phyloP scores from a whole-genome alignment of 495 filamentous ascomycete genomes.

The Xylaria venustula region DNA sequence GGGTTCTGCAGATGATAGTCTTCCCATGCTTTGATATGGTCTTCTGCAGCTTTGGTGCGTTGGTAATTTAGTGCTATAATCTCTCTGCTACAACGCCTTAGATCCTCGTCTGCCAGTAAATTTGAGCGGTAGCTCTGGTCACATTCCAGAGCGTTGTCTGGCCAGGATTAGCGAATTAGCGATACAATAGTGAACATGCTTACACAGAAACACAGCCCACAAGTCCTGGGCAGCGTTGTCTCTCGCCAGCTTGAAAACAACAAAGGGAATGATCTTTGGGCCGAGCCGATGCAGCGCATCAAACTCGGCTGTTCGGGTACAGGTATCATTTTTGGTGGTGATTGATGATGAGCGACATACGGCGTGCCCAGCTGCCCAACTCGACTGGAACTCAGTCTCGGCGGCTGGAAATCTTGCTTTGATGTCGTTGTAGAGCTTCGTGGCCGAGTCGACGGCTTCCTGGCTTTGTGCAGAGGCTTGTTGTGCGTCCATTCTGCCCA shows the following conservation, averaged over 20 bases:
- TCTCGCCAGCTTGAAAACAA: slow-evolving; percentile 9
- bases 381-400: not conserved
- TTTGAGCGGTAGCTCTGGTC: too few species aligned
- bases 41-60: too few species aligned
- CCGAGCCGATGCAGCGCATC: slow-evolving; percentile 4
- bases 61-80: too few species aligned
- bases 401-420: not conserved
- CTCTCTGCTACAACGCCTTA: too few species aligned
- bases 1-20: too few species aligned
- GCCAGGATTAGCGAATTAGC: not conserved
- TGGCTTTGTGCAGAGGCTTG: not conserved
- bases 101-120: too few species aligned
- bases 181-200: not conserved
- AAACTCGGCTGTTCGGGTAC: not conserved
- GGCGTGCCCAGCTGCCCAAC: not conserved
- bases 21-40: too few species aligned
- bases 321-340: not conserved
- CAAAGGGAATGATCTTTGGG: slow-evolving; percentile 15
- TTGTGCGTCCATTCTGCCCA: not conserved
- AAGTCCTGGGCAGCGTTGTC: not conserved
- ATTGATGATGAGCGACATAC: not conserved
- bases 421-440: not conserved
- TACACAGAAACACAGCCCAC: slow-evolving; percentile 16
- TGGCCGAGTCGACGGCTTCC: not conserved
- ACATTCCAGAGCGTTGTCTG: too few species aligned